Percentiles rank a stretch among this genome's conserved stretches.
Conservation (phyloP, 1,139 yeast genomes). For the Yamadazyma trypodendri region DNA sequence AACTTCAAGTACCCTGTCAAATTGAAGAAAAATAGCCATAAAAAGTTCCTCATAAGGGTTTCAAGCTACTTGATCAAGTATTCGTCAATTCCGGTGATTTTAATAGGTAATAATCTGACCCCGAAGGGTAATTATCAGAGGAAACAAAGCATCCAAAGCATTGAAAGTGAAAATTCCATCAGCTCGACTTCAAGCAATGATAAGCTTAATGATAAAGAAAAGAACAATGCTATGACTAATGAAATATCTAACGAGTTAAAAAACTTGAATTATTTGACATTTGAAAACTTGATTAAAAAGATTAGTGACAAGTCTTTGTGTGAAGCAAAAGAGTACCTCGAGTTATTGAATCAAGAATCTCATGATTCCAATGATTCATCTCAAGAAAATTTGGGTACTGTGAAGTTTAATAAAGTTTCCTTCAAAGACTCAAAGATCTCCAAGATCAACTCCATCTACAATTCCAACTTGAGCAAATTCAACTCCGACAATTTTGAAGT, state of each 20-base stretch:
- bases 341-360: conserved; percentile 5
- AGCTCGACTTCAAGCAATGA: conserved; percentile 3
- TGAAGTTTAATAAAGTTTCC: conserved; percentile 4
- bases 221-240: background rate
- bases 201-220: background rate
- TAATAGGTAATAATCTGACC: conserved; percentile 24
- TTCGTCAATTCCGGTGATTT: conserved; percentile 40
- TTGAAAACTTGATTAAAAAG: conserved; percentile 22
- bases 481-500: conserved; percentile 18
- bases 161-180: conserved; percentile 3
- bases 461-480: conserved; percentile 11
- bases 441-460: conserved; percentile 34
- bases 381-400: conserved; percentile 1
- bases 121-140: background rate
- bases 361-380: background rate
- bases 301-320: conserved; percentile 31
- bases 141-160: conserved; percentile 4
- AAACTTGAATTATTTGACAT: conserved; percentile 10
- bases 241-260: background rate
- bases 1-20: conserved; percentile 45
- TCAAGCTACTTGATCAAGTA: conserved; percentile 42
- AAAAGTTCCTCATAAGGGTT: conserved; percentile 32
- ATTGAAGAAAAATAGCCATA: conserved; percentile 19
- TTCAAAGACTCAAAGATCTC: conserved; percentile 9
- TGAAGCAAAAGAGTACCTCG: conserved; percentile 26